Base-by-base conservation (phyloP, 1,284 basidiomycete species). In the Earliella scabrosa region DNA sequence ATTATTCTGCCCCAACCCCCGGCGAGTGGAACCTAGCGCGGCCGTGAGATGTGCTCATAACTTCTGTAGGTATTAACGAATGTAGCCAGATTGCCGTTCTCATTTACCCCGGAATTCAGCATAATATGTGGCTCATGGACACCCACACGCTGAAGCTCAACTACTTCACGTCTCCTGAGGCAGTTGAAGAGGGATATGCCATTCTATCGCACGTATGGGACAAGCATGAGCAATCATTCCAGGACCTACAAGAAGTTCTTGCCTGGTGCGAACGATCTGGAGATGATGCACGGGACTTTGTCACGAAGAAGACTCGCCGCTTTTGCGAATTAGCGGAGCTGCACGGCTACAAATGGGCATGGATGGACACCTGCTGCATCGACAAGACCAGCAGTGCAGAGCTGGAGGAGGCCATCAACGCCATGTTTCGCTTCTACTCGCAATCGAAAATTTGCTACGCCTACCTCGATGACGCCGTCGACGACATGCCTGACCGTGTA, bases 281-380 rank as follows among this genome's bases (percentile, higher is more conserved):
- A 0, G n/a, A 47, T 26, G 46, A 47, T 26, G 49, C 54, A 2
- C 54, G 54, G n/a, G 40, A 53, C 24, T 27, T 45, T 29, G 50
- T 40, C 13, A 23, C 31, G 9, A 5, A 31, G n/a, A 53, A 57
- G 36, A 57, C 52, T 16, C 7, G 34, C 16, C 39, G 26, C 10
- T 57, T 45, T 34, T 57, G 50, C 31, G 29, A 21, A 9, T 27
- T 57, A 27, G 50, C 56, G 11, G 50, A 44, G 46, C 44, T 18
- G 5, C 39, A 52, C 21, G 56, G 56, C 7, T 52, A 45, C 47
- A 10, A 20, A n/a, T 57, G 52, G 59, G 49, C 45, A 14, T 60
- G 59, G 59, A 52, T 57, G 35, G 54, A 60, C 50, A 56, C 59
- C 18, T 60, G n/a, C n/a, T n/a, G n/a, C n/a, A n/a, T n/a, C n/a